Percentiles rank a stretch among this genome's conserved stretches.
These are phyloP conservation scores for Corynespora cassiicola DNA, from an alignment of 2,329 filamentous ascomycete species.

Conservation along the genomic window DNA sequence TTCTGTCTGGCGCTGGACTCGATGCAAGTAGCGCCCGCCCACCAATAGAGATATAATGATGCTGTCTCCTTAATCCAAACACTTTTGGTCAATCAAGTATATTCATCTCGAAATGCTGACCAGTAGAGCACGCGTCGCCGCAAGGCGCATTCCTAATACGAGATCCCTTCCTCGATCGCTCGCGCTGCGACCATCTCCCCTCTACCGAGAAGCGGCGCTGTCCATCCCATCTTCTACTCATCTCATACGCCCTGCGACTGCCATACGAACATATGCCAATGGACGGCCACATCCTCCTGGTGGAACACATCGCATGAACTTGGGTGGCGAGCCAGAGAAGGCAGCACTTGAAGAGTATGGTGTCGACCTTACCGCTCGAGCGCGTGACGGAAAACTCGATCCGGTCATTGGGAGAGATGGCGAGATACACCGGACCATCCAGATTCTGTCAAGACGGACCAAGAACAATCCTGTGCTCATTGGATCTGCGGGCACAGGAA, in stretches of 20 bases:
- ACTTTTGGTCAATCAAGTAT: conserved; percentile 9
- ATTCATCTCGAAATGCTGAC: conserved; percentile 39
- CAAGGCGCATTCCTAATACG: conserved; percentile 40
- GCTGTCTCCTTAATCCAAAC: conserved; percentile 7
- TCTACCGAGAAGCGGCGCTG: conserved; percentile 29
- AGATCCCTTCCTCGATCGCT: conserved; percentile 21
- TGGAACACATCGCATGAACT: conserved; percentile 91
- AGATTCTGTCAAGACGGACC: conserved; percentile 88
- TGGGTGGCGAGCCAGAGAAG: conserved; percentile 79
- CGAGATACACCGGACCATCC: conserved; percentile 93
- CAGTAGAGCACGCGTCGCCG: conserved; percentile 40
- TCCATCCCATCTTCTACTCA: conserved; percentile 10
- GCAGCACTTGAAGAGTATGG: conserved; percentile 90
- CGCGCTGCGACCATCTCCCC: conserved; percentile 21
- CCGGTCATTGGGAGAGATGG: conserved; percentile 92
- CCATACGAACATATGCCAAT: conserved; percentile 64
- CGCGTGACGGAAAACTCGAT: conserved; percentile 88
- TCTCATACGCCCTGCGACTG: conserved; percentile 47
- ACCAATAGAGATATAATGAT: conserved; percentile 30
- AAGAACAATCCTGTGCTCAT: conserved; percentile 98
- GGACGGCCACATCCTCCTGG: conserved; percentile 80
- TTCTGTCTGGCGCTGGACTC: no score
- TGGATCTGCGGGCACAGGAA: conserved; percentile 87
- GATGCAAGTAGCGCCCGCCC: no score
- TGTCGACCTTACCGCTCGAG: conserved; percentile 84